Evolutionary conservation across 306 rosid species (phyloP).

Genomic region (Trifolium dubium): DNA sequence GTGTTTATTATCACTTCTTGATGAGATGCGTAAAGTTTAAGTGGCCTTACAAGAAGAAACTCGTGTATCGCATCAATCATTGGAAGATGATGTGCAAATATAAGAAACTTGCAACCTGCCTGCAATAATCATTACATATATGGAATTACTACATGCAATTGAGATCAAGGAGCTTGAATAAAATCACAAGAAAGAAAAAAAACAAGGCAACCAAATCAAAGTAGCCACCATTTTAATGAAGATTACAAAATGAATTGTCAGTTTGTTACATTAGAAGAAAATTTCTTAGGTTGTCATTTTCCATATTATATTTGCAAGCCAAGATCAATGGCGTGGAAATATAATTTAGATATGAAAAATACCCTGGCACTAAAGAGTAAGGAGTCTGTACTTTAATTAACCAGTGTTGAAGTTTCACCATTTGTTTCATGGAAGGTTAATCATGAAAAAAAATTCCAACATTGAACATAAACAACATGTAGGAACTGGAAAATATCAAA

Average conservation of each 20-base stretch:
- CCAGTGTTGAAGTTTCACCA: conserved; percentile 8
- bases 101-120: conserved; percentile 98
- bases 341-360: conserved; percentile 1
- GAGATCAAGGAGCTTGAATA: conserved; percentile 22
- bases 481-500: conserved; percentile 17
- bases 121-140: conserved; percentile 47
- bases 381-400: conserved; percentile 1
- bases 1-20: conserved; percentile 41
- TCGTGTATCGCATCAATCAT: conserved; percentile 85
- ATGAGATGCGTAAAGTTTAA: conserved; percentile 39
- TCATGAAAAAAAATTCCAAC: conserved; percentile 19
- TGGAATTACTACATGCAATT: conserved; percentile 26
- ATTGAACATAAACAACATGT: conserved; percentile 5
- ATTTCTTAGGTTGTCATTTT: neutral
- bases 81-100: conserved; percentile 93
- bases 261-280: conserved; percentile 21
- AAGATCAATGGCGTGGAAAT: conserved; percentile 14
- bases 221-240: conserved; percentile 9
- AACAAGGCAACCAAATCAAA: conserved; percentile 27
- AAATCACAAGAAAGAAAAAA: neutral
- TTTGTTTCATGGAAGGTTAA: conserved; percentile 26
- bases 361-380: neutral
- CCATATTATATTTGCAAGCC: conserved; percentile 30
- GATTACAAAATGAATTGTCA: conserved; percentile 30
- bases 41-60: conserved; percentile 80